A percentile compares a stretch with the other conserved stretches of the same genome.
Conservation (phyloP, 2,329 filamentous ascomycete genomes). For the Colletotrichum salicis region DNA sequence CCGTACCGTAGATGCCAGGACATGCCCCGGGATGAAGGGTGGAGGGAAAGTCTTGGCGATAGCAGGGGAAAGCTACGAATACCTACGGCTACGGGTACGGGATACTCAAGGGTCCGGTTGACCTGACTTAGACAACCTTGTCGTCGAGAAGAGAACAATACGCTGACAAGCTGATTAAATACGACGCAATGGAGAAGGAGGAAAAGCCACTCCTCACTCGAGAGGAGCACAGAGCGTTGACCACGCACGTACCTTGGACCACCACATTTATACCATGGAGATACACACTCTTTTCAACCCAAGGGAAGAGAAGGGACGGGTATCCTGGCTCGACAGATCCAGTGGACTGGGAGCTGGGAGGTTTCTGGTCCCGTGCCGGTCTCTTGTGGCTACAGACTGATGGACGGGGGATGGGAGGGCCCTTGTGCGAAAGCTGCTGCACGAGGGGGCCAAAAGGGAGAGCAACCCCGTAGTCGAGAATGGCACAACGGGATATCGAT, state of each 20-base stretch:
- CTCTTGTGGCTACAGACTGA: neutral
- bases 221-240: neutral
- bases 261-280: neutral
- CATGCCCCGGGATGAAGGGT: neutral
- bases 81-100: too few species aligned
- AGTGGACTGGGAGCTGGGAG: constrained; percentile 14
- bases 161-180: neutral
- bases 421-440: constrained; percentile 1
- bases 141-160: neutral
- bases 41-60: constrained; percentile 7
- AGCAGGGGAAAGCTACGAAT: neutral
- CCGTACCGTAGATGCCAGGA: neutral
- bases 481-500: neutral
- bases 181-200: constrained; percentile 1
- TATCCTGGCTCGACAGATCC: constrained; percentile 15
- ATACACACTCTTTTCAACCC: neutral
- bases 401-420: neutral
- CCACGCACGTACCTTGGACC: neutral
- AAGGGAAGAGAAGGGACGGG: neutral
- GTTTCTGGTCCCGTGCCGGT: constrained; percentile 5
- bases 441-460: constrained; percentile 28
- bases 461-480: constrained; percentile 3
- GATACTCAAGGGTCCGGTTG: neutral
- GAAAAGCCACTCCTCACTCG: neutral
- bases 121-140: neutral